phyloP scores from a whole-genome alignment of 1,139 yeast species.

The Candida tropicalis region DNA sequence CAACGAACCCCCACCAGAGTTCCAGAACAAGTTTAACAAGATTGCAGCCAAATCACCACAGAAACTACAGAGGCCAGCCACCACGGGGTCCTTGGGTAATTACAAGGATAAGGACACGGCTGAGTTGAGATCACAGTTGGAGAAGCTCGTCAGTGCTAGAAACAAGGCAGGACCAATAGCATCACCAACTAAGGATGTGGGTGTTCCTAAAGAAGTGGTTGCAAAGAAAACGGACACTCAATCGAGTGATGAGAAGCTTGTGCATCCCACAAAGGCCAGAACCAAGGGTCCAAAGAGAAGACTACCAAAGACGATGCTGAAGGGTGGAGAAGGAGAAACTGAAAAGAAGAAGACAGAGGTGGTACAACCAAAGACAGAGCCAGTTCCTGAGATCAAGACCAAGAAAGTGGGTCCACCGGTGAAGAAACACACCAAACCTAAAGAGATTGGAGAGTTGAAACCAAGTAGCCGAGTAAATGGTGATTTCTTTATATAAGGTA shows the following conservation, averaged over 20 bases:
- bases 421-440: conserved; percentile 33
- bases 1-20: conserved; percentile 14
- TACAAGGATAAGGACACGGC: conserved; percentile 29
- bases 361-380: too few relatives aligned
- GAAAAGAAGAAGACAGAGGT: too few relatives aligned
- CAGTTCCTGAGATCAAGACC: background rate
- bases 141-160: conserved; percentile 16
- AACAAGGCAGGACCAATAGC: background rate
- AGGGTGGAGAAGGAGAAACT: too few relatives aligned
- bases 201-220: conserved; percentile 15
- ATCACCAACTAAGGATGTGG: conserved; percentile 9
- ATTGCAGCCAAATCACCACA: conserved; percentile 14
- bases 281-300: conserved; percentile 78
- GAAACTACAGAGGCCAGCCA: conserved; percentile 14
- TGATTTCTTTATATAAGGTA: conserved; percentile 30
- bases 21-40: conserved; percentile 15
- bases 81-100: conserved; percentile 18
- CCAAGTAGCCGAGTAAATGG: conserved; percentile 37
- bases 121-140: conserved; percentile 27
- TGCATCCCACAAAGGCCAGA: conserved; percentile 63
- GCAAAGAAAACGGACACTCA: conserved; percentile 16
- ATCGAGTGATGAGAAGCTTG: conserved; percentile 31
- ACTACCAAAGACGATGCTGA: conserved; percentile 47
- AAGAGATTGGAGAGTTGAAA: conserved; percentile 27
- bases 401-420: conserved; percentile 31